Conservation (phyloP, 352 stramenopile genomes). For the Thalassiosira tumida region DNA sequence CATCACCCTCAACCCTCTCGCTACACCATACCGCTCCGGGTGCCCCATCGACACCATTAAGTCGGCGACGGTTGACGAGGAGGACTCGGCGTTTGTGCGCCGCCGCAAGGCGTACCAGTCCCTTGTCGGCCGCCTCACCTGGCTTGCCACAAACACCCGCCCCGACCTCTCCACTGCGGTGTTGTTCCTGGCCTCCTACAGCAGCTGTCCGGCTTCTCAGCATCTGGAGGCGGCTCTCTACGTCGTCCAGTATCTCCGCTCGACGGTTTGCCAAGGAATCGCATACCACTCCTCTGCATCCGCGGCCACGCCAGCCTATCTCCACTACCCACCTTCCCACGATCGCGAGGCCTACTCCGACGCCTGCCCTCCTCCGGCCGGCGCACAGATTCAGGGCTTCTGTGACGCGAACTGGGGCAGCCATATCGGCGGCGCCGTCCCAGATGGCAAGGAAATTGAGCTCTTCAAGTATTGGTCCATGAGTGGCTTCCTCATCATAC, state of each 20-base stretch:
- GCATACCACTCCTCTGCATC: slow-evolving; percentile 6
- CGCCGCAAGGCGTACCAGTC: slow-evolving; percentile 37
- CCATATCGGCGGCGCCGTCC: slow-evolving; percentile 25
- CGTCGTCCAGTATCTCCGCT: slow-evolving; percentile 60
- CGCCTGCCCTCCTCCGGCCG: background rate
- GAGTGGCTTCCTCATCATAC: slow-evolving; percentile 26
- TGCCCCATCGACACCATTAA: slow-evolving; percentile 70
- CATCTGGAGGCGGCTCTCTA: slow-evolving; percentile 47
- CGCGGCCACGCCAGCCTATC: background rate
- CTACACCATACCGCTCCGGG: slow-evolving; percentile 70
- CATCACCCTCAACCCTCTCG: background rate
- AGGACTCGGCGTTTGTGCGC: background rate
- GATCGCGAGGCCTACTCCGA: slow-evolving; percentile 31
- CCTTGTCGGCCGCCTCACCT: slow-evolving; percentile 60
- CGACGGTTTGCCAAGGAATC: slow-evolving; percentile 18
- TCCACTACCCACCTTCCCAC: background rate
- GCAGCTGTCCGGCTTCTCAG: background rate
- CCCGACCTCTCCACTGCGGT: slow-evolving; percentile 54
- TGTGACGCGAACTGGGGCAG: slow-evolving; percentile 41
- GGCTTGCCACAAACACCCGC: slow-evolving; percentile 49
- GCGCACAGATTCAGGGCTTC: background rate
- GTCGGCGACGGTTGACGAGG: background rate
- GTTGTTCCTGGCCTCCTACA: slow-evolving; percentile 72
- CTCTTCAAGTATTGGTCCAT: slow-evolving; percentile 45
- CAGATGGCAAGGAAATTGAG: background rate